A percentile compares a stretch with the other conserved stretches of the same genome.
Conservation (phyloP, 2,329 filamentous ascomycete genomes). For the Pseudogymnoascus sp. region DNA sequence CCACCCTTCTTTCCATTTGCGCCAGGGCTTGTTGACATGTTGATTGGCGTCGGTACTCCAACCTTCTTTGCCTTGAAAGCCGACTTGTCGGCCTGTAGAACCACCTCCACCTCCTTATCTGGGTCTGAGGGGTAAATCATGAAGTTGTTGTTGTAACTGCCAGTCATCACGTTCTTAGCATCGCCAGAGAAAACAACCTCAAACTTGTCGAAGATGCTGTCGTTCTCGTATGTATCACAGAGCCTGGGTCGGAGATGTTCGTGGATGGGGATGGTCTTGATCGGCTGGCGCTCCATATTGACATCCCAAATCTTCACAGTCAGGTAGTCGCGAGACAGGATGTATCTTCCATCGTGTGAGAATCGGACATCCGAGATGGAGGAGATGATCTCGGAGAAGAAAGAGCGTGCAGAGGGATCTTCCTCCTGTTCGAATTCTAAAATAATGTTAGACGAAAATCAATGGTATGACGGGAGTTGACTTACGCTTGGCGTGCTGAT, state of each 20-base stretch:
- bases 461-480: background rate
- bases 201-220: slow-evolving; percentile 99
- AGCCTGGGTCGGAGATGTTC: slow-evolving; percentile 89
- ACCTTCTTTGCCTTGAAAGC: slow-evolving; percentile 99
- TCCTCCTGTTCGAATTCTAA: slow-evolving; percentile 98
- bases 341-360: slow-evolving; percentile 92
- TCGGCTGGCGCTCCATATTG: slow-evolving; percentile 94
- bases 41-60: slow-evolving; percentile 94
- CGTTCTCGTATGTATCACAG: slow-evolving; percentile 98
- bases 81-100: slow-evolving; percentile 95
- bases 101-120: slow-evolving; percentile 93
- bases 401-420: slow-evolving; percentile 90
- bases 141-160: slow-evolving; percentile 99
- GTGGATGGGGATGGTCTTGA: slow-evolving; percentile 98
- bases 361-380: slow-evolving; percentile 98
- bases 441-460: slow-evolving; percentile 15
- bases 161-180: slow-evolving; percentile 98
- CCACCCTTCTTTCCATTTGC: slow-evolving; percentile 74
- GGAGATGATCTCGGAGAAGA: slow-evolving; percentile 99
- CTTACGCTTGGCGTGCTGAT: slow-evolving; percentile 86
- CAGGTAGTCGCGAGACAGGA: slow-evolving; percentile 93
- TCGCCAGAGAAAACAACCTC: slow-evolving; percentile 98
- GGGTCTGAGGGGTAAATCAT: slow-evolving; percentile 99
- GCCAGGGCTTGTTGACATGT: slow-evolving; percentile 66
- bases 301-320: slow-evolving; percentile 99